Base-by-base conservation (phyloP, 2,329 filamentous ascomycete species). In the Aspergillus brasiliensis region DNA sequence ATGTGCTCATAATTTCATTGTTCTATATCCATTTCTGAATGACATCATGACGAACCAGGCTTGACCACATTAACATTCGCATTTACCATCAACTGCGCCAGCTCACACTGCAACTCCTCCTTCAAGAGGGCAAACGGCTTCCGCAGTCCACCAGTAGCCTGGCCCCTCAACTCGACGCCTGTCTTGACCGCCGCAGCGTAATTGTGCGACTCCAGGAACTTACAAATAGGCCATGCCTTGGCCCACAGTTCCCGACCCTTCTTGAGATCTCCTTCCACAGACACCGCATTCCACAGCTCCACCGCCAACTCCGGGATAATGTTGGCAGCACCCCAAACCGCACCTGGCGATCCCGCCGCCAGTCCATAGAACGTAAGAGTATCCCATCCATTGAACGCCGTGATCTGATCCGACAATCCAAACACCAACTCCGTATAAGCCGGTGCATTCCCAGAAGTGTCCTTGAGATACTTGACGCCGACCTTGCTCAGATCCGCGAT, bases 371-470 rank as follows among this genome's bases (percentile, higher is more conserved):
- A 84, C 0, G 82, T 84, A 15, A 84, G 69, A 0, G 81, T 83
- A 59, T 84, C 82, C 82, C 81, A 84, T 1, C 82, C 82, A 58
- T 84, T 84, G 67, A 84, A 82, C 0, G 78, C 74, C 1, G 79
- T 83, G 61, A 83, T 78, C 25, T 74, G 65, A 56, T 77, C 71
- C 2, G 69, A 67, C 19, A 75, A 66, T 4, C 73, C 73, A 62
- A 83, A 83, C 3, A 84, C 71, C 13, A 83, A 65, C 58, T 84
- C 81, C 2, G 81, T 84, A 5, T 83, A 69, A 0, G 78, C 80
- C 0, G 82, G 81, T 1, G 75, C 82, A 56, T 84, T 80, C 17
- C 82, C 82, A 2, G 81, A 83, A 0, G 82, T 83, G 65, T 84
- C 82, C 67, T 84, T 84, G 28, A 83, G 67, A 60, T 82, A 82